phyloP scores from a whole-genome alignment of 208 protist genomes.

The Trypanosoma platydactyli region DNA sequence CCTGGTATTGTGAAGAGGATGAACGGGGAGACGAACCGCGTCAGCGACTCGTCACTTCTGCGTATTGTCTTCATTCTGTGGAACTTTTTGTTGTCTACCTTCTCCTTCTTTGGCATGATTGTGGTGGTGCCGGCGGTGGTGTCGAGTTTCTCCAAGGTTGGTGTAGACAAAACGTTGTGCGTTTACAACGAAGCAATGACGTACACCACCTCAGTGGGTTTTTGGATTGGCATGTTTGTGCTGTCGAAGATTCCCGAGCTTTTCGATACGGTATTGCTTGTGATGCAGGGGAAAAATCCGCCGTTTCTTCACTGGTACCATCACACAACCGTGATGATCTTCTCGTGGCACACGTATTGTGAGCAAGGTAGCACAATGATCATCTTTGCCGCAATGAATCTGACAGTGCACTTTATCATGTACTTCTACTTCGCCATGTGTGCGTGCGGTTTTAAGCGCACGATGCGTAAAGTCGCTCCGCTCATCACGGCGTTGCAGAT shows the following conservation, averaged over 20 bases:
- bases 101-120: slow-evolving; percentile 42
- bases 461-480: slow-evolving; percentile 70
- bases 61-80: slow-evolving; percentile 33
- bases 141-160: background rate
- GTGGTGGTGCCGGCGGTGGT: slow-evolving; percentile 22
- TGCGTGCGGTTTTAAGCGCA: slow-evolving; percentile 48
- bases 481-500: slow-evolving; percentile 88
- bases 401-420: slow-evolving; percentile 46
- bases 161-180: slow-evolving; percentile 26
- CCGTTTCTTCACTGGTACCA: slow-evolving; percentile 84
- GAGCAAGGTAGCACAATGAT: slow-evolving; percentile 19
- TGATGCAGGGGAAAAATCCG: slow-evolving; percentile 60
- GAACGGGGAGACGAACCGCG: slow-evolving; percentile 6
- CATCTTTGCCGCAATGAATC: slow-evolving; percentile 46
- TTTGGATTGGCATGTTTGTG: slow-evolving; percentile 48
- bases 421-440: slow-evolving; percentile 89
- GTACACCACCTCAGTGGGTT: slow-evolving; percentile 29
- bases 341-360: slow-evolving; percentile 49
- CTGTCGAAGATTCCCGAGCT: slow-evolving; percentile 68
- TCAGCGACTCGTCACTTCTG: slow-evolving; percentile 24
- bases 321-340: slow-evolving; percentile 44
- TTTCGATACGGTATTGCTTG: slow-evolving; percentile 69
- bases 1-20: slow-evolving; percentile 27
- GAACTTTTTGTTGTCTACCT: slow-evolving; percentile 49
- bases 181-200: slow-evolving; percentile 17